Conservation (phyloP, 1,139 yeast genomes). For the Scheffersomyces quercinus region DNA sequence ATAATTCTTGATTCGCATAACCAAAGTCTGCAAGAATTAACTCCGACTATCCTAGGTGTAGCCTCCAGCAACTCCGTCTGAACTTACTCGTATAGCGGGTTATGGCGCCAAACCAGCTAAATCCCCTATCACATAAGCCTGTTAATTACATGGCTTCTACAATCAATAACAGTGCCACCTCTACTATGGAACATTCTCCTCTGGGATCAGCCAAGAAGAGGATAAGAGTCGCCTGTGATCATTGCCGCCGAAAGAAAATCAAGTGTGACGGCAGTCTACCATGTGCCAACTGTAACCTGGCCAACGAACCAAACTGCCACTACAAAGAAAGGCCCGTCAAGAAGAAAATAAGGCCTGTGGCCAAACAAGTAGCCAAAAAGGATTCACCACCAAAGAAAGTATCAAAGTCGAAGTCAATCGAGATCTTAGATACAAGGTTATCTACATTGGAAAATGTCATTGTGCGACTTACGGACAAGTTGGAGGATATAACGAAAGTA, state of each 20-base stretch:
- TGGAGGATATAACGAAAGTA: slow-evolving; percentile 8
- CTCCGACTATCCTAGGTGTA: too few species aligned
- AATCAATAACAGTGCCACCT: too few species aligned
- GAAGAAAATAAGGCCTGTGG: slow-evolving; percentile 5
- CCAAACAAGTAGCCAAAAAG: background rate
- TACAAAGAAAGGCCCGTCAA: slow-evolving; percentile 28
- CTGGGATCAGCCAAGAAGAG: slow-evolving; percentile 3
- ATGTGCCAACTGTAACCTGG: slow-evolving; percentile 12
- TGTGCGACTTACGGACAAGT: slow-evolving; percentile 17
- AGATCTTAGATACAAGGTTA: slow-evolving; percentile 23
- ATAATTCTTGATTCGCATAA: too few species aligned
- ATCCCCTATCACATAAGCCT: too few species aligned
- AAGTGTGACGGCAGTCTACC: slow-evolving; percentile 14
- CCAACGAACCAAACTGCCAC: slow-evolving; percentile 24
- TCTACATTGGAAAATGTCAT: slow-evolving; percentile 25
- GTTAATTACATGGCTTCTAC: too few species aligned
- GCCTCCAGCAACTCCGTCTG: too few species aligned
- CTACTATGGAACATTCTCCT: too few species aligned
- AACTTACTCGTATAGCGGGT: too few species aligned
- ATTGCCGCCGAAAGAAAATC: slow-evolving; percentile 15
- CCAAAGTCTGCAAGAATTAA: too few species aligned
- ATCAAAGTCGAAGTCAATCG: slow-evolving; percentile 13
- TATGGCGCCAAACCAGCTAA: too few species aligned
- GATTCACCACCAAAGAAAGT: slow-evolving; percentile 6
- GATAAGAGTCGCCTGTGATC: slow-evolving; percentile 12